These are phyloP conservation scores for Lasiodiplodia sp. DNA, from an alignment of 2,329 filamentous ascomycete species.

Conservation along the genomic window DNA sequence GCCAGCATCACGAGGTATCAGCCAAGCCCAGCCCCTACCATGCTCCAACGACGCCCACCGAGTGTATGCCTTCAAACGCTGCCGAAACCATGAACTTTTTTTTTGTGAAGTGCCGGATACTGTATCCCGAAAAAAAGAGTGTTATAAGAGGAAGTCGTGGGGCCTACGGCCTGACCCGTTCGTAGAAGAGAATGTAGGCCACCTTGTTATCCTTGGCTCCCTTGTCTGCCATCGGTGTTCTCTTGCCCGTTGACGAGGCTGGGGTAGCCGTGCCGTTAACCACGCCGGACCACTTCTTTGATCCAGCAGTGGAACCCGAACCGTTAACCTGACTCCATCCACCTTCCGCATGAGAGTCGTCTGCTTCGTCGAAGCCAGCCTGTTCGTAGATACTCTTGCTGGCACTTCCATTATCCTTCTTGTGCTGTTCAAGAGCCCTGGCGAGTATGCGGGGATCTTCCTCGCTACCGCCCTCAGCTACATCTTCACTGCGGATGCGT, in stretches of 20 bases:
- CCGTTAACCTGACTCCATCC: conserved; percentile 90
- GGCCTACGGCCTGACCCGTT: conserved; percentile 63
- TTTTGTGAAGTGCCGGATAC: conserved; percentile 5
- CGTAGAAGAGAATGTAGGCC: conserved; percentile 95
- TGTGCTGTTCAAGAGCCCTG: conserved; percentile 71
- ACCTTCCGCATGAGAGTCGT: conserved; percentile 70
- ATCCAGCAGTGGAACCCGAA: conserved; percentile 57
- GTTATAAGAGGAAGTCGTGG: conserved; percentile 1
- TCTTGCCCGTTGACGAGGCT: conserved; percentile 54
- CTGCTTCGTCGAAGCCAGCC: conserved; percentile 62
- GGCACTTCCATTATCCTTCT: conserved; percentile 57
- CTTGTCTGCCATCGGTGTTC: conserved; percentile 61
- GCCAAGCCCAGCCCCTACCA: conserved; percentile 13
- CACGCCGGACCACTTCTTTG: conserved; percentile 70
- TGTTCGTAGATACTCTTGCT: conserved; percentile 78
- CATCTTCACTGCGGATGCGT: conserved; percentile 84
- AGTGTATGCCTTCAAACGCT: conserved; percentile 26
- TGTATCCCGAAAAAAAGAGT: conserved; percentile 7
- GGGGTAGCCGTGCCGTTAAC: conserved; percentile 70
- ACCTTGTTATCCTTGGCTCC: conserved; percentile 91
- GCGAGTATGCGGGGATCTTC: conserved; percentile 76
- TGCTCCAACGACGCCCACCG: conserved; percentile 13
- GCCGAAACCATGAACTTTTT: conserved; percentile 26
- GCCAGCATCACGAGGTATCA: conserved; percentile 24
- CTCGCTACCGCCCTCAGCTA: conserved; percentile 83